Evolutionary conservation across 2,329 filamentous ascomycete genomes (phyloP).

Genomic region (Curvularia hawaiiensis): DNA sequence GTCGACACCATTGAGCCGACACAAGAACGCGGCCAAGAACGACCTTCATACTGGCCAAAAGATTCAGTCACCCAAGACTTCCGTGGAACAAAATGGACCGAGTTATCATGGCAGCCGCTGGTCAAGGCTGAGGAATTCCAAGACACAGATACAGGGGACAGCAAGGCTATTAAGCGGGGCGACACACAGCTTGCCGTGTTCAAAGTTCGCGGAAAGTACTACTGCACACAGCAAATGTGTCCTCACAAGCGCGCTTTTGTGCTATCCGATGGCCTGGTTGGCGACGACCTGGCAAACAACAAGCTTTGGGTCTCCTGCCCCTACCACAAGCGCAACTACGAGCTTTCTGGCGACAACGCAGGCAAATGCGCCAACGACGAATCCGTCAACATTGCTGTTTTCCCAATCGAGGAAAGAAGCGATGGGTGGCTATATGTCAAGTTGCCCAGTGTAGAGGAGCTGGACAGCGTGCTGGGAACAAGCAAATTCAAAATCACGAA

Average conservation of each 20-base stretch:
- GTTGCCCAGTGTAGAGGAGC: conserved; percentile 78
- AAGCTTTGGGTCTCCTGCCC: conserved; percentile 88
- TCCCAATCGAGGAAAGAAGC: conserved; percentile 73
- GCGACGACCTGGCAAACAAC: conserved; percentile 63
- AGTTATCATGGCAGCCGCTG: conserved; percentile 79
- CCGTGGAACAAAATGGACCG: conserved; percentile 68
- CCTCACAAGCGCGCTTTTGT: conserved; percentile 90
- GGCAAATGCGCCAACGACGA: conserved; percentile 78
- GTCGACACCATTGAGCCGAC: conserved; percentile 72
- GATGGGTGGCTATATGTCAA: conserved; percentile 82
- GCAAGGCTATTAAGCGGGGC: conserved; percentile 79
- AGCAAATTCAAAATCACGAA: conserved; percentile 78
- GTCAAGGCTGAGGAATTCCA: conserved; percentile 73
- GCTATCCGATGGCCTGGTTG: conserved; percentile 83
- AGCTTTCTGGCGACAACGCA: conserved; percentile 67
- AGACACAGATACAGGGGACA: conserved; percentile 72
- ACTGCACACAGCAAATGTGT: conserved; percentile 92
- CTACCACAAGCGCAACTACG: conserved; percentile 88
- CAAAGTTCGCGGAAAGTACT: conserved; percentile 79
- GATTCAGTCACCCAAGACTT: conserved; percentile 74
- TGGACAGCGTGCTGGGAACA: conserved; percentile 80
- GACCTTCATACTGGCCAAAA: conserved; percentile 79
- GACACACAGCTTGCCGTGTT: conserved; percentile 90
- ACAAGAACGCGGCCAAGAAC: conserved; percentile 71
- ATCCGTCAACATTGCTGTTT: conserved; percentile 79